Percentiles rank a stretch among this genome's conserved stretches.
Evolutionary conservation across 2,329 filamentous ascomycete genomes (phyloP).

Genomic region (Aspergillus pseudotamarii): DNA sequence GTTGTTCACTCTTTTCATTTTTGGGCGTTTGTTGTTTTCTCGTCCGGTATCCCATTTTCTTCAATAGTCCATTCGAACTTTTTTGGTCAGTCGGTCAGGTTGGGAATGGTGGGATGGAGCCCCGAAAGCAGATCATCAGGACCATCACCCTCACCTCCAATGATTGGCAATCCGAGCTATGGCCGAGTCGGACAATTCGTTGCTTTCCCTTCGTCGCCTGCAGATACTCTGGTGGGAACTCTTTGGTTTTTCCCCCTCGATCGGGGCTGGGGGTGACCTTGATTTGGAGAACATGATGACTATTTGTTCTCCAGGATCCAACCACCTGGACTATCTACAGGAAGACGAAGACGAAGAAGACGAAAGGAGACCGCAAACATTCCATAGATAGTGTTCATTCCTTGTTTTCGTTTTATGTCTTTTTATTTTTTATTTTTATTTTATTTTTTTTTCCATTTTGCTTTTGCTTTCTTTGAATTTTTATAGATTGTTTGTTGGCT

Average conservation of each 20-base stretch:
- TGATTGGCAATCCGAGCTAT: neutral
- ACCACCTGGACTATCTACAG: neutral
- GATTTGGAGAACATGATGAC: neutral
- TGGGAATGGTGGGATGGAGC: neutral
- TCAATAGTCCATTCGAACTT: neutral
- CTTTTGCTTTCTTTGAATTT: too few species aligned
- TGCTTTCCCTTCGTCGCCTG: neutral
- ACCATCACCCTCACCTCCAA: neutral
- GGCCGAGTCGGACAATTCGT: conserved; percentile 2
- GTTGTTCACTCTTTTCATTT: neutral
- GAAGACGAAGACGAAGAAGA: too few species aligned
- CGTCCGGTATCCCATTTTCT: neutral
- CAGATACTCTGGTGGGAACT: neutral
- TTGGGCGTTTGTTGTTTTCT: neutral
- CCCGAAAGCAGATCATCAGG: neutral
- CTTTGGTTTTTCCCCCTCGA: neutral
- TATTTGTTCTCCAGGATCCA: neutral
- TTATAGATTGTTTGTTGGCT: neutral
- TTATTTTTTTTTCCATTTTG: too few species aligned
- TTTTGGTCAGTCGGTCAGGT: neutral
- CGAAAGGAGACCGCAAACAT: neutral
- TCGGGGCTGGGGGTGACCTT: neutral
- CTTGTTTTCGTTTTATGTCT: neutral
- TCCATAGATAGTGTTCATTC: neutral
- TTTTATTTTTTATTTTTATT: neutral